Evolutionary conservation across 2,329 filamentous ascomycete species (phyloP), one percentile per base, ranked within the genome.

Genomic region (Cordyceps fumosorosea): DNA sequence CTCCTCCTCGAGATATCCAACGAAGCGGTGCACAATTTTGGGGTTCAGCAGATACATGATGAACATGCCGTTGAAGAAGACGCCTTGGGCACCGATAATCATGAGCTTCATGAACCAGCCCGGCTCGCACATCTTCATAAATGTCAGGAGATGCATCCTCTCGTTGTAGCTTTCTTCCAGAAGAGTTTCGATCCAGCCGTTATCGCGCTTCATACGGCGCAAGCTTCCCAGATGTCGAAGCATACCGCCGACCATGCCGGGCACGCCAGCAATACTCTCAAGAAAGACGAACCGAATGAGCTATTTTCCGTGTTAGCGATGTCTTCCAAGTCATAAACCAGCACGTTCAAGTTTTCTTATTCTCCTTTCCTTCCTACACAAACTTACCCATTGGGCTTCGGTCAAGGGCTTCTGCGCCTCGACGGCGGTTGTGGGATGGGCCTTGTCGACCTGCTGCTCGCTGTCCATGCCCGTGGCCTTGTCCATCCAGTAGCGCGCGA

Each of bases 191-290:
- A 99, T 98, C 91, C 89, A 98, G 70, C 95, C 95, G 69, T 98
- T 96, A 73, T 98, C 93, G 62, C 93, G 82, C 80, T 91, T 92
- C 81, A 98, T 88, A 32, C 88, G 84, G 51, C 93, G 83, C 70
- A 98, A 83, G 66, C 88, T 93, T 71, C 89, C 86, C 44, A 98
- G 81, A 76, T 99, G 95, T 40, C 95, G 83, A 18, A 98, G 80
- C 90, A 96, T 97, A 24, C 92, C 95, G 0, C 89, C 95, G 0
- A 98, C 93, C 91, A 98, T 98, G 8, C 95, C 95, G 0, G 95
- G 95, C 0, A 98, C 95, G 40, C 92, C 95, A 14, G 95, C 95
- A 45, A 99, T 91, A 55, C 89, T 93, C 75, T 99, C 95, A 40
- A 99, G 83, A 75, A 99, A 99, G 67, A 99, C 84, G 71, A 96